Conservation (phyloP, 306 rosid species). For the Dalbergia cultrata region DNA sequence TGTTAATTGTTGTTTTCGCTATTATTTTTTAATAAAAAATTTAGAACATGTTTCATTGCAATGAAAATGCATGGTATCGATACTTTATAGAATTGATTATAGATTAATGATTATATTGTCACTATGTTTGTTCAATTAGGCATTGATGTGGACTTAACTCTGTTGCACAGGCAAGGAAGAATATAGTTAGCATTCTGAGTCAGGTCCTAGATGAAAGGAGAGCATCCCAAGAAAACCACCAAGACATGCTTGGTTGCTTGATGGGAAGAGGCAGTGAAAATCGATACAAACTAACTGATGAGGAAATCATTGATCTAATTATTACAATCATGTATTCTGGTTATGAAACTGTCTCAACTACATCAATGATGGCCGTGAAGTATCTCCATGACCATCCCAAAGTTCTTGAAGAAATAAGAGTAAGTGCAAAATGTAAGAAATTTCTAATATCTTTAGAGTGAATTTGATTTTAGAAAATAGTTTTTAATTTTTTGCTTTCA, state of each 20-base stretch:
- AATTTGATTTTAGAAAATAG: too few relatives aligned
- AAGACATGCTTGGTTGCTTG: conserved; percentile 80
- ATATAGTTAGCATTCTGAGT: conserved; percentile 66
- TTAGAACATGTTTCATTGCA: not conserved
- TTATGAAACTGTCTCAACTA: conserved; percentile 96
- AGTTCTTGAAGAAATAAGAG: conserved; percentile 91
- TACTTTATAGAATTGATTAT: not conserved
- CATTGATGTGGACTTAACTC: not conserved
- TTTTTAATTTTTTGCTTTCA: too few relatives aligned
- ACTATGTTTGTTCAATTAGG: not conserved
- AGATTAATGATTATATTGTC: not conserved
- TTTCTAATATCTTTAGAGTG: not conserved
- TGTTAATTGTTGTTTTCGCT: not conserved
- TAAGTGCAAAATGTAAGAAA: conserved; percentile 51
- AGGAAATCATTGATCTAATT: conserved; percentile 85
- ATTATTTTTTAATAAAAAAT: not conserved
- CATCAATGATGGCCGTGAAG: conserved; percentile 99
- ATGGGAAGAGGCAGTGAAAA: conserved; percentile 70
- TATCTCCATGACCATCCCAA: conserved; percentile 90
- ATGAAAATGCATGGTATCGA: not conserved
- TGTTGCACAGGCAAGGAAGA: conserved; percentile 81
- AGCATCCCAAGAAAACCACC: conserved; percentile 57
- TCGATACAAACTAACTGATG: conserved; percentile 69
- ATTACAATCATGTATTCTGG: conserved; percentile 94
- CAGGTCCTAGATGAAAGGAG: conserved; percentile 74